Evolutionary conservation across 352 stramenopile species (phyloP), one percentile per base, ranked within the genome.

Genomic region (Globisporangium orthogonon): DNA sequence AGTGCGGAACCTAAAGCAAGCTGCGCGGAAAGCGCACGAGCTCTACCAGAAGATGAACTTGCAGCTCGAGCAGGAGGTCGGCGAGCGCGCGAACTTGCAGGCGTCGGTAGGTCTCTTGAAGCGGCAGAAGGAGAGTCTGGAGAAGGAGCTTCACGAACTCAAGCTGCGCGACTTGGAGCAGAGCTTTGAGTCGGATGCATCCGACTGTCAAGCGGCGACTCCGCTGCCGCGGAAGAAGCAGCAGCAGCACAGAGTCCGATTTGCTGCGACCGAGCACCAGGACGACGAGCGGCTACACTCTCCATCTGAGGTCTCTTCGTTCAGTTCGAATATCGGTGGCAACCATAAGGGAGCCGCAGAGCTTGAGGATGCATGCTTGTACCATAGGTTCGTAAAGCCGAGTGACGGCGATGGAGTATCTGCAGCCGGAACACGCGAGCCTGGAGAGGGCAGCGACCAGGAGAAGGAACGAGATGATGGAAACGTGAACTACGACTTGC

Each of bases 11-110:
- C 61, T 91, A 1, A 78, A 73, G 33, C 78, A 87, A 50, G 67
- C 74, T 0, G 69, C 78, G 2, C 78, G 76, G 48, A 70, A 70
- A n/a, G 78, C 76, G 9, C 78, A 91, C 43, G 76, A 86, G 6
- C 54, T 83, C 37, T 81, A 85, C 41, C 72, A 87, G 58, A 71
- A 79, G 18, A 61, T 74, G 31, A 74, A 62, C n/a, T 69, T 62
- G 66, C 75, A 83, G 54, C 62, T 88, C 37, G 78, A 88, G 55
- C 70, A 73, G 29, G 78, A 85, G 46, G 56, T 83, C 17, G 52
- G 65, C 23, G 75, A 80, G 31, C 83, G 78, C 29, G 66, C 71
- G 14, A 69, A 50, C 46, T 29, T 88, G 14, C 61, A 80, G 51
- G 67, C 69, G 1, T 61, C 65, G 28, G 63, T 80, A 45, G 71